phyloP scores from a whole-genome alignment of 2,329 filamentous ascomycete species.

The Aspergillus sp. region DNA sequence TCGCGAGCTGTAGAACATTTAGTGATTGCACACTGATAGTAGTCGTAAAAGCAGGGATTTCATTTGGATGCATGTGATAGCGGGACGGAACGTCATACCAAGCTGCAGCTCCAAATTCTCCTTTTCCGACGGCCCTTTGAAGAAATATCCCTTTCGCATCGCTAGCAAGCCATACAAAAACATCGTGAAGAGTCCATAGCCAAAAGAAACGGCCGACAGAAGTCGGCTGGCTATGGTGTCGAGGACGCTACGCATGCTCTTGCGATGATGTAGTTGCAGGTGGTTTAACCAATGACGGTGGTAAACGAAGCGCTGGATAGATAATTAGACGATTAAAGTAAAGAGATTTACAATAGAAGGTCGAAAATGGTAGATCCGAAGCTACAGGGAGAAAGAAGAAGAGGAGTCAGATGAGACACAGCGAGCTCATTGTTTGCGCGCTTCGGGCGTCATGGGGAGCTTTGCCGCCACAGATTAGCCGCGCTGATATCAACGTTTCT shows the following conservation, averaged over 20 bases:
- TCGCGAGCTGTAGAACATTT: constrained; percentile 38
- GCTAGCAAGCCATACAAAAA: constrained; percentile 25
- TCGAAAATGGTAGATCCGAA: no score
- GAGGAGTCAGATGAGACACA: no score
- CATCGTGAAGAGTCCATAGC: constrained; percentile 32
- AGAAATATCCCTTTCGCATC: constrained; percentile 29
- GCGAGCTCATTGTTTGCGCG: no score
- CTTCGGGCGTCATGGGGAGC: no score
- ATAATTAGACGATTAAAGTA: no score
- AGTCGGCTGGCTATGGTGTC: constrained; percentile 18
- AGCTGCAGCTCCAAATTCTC: constrained; percentile 35
- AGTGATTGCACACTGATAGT: background rate
- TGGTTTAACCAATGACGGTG: background rate
- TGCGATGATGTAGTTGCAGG: constrained; percentile 1
- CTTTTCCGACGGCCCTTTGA: constrained; percentile 32
- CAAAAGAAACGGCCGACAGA: constrained; percentile 12
- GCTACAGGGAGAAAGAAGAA: no score
- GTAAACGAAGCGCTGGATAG: no score
- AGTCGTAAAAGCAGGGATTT: no score
- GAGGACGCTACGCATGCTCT: background rate
- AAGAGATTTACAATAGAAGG: no score
- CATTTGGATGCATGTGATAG: background rate
- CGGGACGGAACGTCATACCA: constrained; percentile 22
- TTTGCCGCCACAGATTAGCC: no score
- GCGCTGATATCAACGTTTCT: no score